Evolutionary conservation across 129 eudicot genomes (phyloP).

Genomic region (Centrapalus pauciflorus): DNA sequence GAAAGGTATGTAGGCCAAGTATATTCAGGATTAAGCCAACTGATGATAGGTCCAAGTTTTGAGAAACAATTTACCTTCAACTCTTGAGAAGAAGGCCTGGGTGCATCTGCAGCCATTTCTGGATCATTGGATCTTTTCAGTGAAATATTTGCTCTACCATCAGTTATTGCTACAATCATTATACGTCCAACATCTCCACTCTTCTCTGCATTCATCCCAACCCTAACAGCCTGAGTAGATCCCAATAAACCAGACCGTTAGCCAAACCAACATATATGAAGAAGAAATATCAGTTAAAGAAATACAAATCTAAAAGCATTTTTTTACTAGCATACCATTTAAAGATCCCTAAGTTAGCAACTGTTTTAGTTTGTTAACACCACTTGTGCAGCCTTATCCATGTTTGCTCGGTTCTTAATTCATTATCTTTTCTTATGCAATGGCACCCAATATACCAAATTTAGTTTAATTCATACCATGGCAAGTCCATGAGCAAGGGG

Average conservation of each 20-base stretch:
- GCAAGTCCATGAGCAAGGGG: slow-evolving; percentile 99
- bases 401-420: background rate
- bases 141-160: slow-evolving; percentile 95
- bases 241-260: background rate
- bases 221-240: slow-evolving; percentile 74
- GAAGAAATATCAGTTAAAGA: background rate
- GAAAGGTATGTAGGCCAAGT: background rate
- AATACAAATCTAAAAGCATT: background rate
- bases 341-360: background rate
- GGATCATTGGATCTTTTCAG: slow-evolving; percentile 90
- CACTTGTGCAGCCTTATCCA: background rate
- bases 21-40: background rate
- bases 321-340: background rate
- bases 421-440: background rate
- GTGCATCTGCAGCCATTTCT: slow-evolving; percentile 64
- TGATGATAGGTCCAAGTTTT: slow-evolving; percentile 1
- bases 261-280: background rate
- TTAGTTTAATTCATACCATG: slow-evolving; percentile 46
- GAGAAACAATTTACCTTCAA: slow-evolving; percentile 51
- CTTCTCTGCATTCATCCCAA: slow-evolving; percentile 94
- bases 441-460: background rate
- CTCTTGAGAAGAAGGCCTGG: slow-evolving; percentile 77
- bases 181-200: slow-evolving; percentile 98
- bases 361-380: background rate
- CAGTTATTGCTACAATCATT: slow-evolving; percentile 95